Evolutionary conservation across 192 early-diverging fungal species (phyloP).

Genomic region (Irineochytrium annulatum): DNA sequence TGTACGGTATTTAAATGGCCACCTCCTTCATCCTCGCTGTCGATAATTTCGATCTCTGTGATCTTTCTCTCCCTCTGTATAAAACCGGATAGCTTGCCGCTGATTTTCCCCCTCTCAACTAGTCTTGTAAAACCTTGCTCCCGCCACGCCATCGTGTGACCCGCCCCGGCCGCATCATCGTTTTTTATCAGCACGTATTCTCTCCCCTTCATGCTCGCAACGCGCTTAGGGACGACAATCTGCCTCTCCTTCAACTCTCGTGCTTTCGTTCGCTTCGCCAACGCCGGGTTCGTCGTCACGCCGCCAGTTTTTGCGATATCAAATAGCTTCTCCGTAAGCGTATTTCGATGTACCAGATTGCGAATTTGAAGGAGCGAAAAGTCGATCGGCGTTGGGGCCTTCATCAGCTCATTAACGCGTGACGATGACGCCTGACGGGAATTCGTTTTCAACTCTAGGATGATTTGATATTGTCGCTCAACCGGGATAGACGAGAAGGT

Average conservation of each 20-base stretch:
- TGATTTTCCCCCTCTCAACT: conserved; percentile 20
- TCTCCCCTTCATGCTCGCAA: conserved; percentile 76
- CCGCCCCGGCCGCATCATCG: conserved; percentile 64
- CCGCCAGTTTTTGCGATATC: conserved; percentile 40
- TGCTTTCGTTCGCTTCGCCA: conserved; percentile 4
- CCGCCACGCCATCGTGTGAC: conserved; percentile 36
- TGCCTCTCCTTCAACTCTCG: conserved; percentile 4
- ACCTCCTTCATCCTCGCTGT: background rate
- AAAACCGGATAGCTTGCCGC: conserved; percentile 6
- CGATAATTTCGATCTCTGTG: background rate
- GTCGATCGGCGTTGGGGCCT: conserved; percentile 66
- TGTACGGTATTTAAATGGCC: too few species aligned
- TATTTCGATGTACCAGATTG: conserved; percentile 75
- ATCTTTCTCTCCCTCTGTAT: background rate
- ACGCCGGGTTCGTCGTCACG: conserved; percentile 37
- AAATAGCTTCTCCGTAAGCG: conserved; percentile 70
- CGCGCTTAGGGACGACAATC: conserved; percentile 42
- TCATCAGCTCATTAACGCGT: conserved; percentile 54
- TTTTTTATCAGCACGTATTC: conserved; percentile 87
- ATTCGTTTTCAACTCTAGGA: conserved; percentile 78
- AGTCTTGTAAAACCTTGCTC: conserved; percentile 38
- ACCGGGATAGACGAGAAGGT: conserved; percentile 62
- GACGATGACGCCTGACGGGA: conserved; percentile 72
- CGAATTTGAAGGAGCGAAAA: conserved; percentile 91
- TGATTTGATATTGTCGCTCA: conserved; percentile 89